Evolutionary conservation across 768 basidiomycete species (phyloP).

Genomic region (Glaciozyma antarctica): DNA sequence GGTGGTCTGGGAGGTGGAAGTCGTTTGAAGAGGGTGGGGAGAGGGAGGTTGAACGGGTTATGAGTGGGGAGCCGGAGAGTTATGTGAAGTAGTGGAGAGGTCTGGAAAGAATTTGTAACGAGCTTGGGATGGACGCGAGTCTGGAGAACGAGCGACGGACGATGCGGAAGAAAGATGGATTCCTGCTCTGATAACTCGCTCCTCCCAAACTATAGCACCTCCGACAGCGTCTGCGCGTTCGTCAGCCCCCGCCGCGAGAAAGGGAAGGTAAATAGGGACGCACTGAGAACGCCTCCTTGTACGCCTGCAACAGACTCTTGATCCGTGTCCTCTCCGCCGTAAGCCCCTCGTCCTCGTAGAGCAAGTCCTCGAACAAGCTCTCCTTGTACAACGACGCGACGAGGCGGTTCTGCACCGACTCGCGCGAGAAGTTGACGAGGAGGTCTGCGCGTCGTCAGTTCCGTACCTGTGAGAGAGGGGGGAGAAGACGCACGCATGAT

Average conservation of each 20-base stretch:
- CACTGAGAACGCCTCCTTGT: conserved; percentile 52
- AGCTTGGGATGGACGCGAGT: too few relatives aligned
- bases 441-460: conserved; percentile 40
- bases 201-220: neutral
- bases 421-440: conserved; percentile 90
- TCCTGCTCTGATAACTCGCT: neutral
- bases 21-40: neutral
- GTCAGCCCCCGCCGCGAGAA: too few relatives aligned
- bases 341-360: conserved; percentile 91
- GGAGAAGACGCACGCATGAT: conserved; percentile 65
- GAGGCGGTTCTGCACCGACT: conserved; percentile 90
- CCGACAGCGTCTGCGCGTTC: neutral
- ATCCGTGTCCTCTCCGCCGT: conserved; percentile 88
- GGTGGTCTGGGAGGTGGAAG: neutral
- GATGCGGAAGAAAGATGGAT: too few relatives aligned
- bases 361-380: conserved; percentile 74
- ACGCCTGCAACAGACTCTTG: conserved; percentile 88
- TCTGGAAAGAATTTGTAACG: too few relatives aligned
- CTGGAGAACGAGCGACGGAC: too few relatives aligned
- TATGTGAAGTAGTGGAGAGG: too few relatives aligned
- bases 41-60: neutral
- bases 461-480: conserved; percentile 3
- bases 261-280: neutral
- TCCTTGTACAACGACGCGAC: conserved; percentile 94
- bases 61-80: too few relatives aligned